Evolutionary conservation across 495 filamentous ascomycete genomes (phyloP), one percentile per base, ranked within the genome.

Genomic region (Glonium stellatum): DNA sequence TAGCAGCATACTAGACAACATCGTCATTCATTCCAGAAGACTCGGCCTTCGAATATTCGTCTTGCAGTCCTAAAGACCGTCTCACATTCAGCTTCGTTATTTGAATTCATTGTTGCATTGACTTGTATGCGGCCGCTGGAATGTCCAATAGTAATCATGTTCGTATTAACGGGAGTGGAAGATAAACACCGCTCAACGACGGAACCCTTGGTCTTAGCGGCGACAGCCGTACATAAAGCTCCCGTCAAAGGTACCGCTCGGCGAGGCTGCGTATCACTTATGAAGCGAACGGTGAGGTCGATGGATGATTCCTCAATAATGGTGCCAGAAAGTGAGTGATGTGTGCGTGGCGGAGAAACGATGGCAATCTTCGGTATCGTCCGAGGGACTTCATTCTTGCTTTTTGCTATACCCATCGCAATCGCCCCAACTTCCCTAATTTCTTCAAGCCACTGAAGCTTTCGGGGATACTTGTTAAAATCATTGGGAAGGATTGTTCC

Each of bases 311-410:
- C 58, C 41, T 67, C 59, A 1, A 74, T 46, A 12, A 23, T 58
- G 22, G 66, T 63, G 0, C 73, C 73, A 22, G 67, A 70, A 5
- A 75, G 58, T 11, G 73, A 60, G 5, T 31, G 52, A 53, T 74
- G 70, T 66, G 83, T 76, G 5, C 42, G 41, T 13, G 79, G 72
- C 4, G 69, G 55, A 22, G 82, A 82, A 0, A 89, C 75, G 8
- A 89, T 60, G 4, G 82, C 78, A 18, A 90, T 82, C 74, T 88
- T 89, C 0, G 86, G 86, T 3, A 87, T 76, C 60, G 81, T 83
- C 46, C 80, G 75, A 0, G 80, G 79, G 4, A 80, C 77, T 6
- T 71, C 72, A 31, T 76, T 74, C 1, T 55, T 51, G 4, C 60
- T 64, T 23, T 70, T 62, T 11, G 77, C 75, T 1, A 91, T 63